Percentiles rank a stretch among this genome's conserved stretches.
Conservation (phyloP, 768 basidiomycete genomes). For the Amanita rimosa region DNA sequence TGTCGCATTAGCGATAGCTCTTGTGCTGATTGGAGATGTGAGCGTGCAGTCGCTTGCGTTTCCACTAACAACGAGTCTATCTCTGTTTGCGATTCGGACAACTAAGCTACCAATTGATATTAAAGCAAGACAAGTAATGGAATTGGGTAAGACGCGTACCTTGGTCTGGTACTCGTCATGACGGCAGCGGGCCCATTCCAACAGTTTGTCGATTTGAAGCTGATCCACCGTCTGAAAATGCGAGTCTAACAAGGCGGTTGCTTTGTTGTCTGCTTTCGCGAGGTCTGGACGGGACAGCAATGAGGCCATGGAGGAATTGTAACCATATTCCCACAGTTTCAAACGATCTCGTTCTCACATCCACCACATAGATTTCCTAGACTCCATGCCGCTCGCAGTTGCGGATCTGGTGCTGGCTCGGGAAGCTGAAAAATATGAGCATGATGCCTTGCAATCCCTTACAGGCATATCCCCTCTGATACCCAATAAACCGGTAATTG, state of each 20-base stretch:
- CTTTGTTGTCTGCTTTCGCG: conserved; percentile 21
- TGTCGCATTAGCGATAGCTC: conserved; percentile 70
- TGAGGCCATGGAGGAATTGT: not conserved
- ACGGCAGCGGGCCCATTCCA: conserved; percentile 29
- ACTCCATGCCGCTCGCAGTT: conserved; percentile 19
- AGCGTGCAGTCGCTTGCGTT: conserved; percentile 34
- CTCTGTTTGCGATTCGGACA: conserved; percentile 37
- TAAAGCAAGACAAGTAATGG: conserved; percentile 16
- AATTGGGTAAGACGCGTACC: conserved; percentile 26
- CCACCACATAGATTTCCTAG: no score
- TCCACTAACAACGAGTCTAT: conserved; percentile 35
- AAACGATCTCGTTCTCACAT: no score
- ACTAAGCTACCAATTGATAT: conserved; percentile 40
- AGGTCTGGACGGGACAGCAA: conserved; percentile 38
- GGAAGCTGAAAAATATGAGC: conserved; percentile 6
- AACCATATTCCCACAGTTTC: not conserved
- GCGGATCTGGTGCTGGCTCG: conserved; percentile 12
- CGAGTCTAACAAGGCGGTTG: conserved; percentile 29
- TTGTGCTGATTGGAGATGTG: conserved; percentile 52
- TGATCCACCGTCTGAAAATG: conserved; percentile 37
- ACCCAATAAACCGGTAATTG: conserved; percentile 31
- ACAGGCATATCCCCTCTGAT: conserved; percentile 12
- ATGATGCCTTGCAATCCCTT: conserved; percentile 10
- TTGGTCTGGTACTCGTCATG: conserved; percentile 29
- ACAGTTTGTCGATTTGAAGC: conserved; percentile 34